Evolutionary conservation across 2,329 filamentous ascomycete species (phyloP).

Genomic region (Ascochyta viciae-villosae): DNA sequence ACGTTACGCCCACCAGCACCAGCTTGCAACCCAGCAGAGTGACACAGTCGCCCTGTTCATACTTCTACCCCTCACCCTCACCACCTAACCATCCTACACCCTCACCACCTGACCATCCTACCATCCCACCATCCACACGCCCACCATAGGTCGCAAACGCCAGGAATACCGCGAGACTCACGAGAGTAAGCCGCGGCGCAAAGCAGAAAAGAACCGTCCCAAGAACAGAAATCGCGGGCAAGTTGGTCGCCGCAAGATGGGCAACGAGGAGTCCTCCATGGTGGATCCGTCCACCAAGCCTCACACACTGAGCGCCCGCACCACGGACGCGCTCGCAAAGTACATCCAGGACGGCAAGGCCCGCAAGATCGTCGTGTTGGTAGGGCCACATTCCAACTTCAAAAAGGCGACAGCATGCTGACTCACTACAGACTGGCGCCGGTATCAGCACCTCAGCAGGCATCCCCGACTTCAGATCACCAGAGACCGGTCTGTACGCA

Average conservation of each 20-base stretch:
- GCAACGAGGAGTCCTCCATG: slow-evolving; percentile 79
- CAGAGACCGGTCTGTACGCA: slow-evolving; percentile 90
- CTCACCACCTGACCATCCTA: no score
- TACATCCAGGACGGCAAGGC: slow-evolving; percentile 75
- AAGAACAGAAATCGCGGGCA: slow-evolving; percentile 31
- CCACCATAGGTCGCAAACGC: slow-evolving; percentile 61
- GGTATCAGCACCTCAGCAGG: slow-evolving; percentile 78
- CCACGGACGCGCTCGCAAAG: slow-evolving; percentile 76
- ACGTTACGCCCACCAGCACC: not conserved
- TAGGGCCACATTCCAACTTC: slow-evolving; percentile 37
- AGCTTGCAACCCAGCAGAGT: not conserved
- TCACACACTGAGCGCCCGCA: slow-evolving; percentile 70
- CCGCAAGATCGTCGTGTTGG: slow-evolving; percentile 81
- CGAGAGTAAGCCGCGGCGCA: slow-evolving; percentile 44
- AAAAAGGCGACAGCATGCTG: not conserved
- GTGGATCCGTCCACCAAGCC: slow-evolving; percentile 72
- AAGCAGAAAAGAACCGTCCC: slow-evolving; percentile 25
- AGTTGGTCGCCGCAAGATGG: slow-evolving; percentile 68
- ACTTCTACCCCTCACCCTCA: not conserved
- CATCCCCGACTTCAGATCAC: slow-evolving; percentile 94
- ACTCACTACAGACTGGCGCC: slow-evolving; percentile 69
- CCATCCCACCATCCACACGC: not conserved
- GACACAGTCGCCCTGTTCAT: not conserved
- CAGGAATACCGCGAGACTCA: slow-evolving; percentile 52
- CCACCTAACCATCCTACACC: not conserved